phyloP scores from a whole-genome alignment of 306 rosid species.

The Prunus persica region Prunus_persica_NCBIv2 NC_034011.1:26038001-26038500 shows the following conservation, averaged over 20 bases:
- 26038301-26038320: background rate
- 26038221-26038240: background rate
- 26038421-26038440: too few species aligned
- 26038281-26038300: background rate
- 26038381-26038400: background rate
- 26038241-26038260: background rate
- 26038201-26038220: background rate
- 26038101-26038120: conserved; percentile 74
- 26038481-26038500: too few species aligned
- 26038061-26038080: conserved; percentile 48
- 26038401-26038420: too few species aligned
- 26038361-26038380: background rate
- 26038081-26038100: conserved; percentile 61
- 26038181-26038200: too few species aligned
- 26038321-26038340: too few species aligned
- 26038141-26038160: conserved; percentile 30
- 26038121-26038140: conserved; percentile 51
- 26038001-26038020: conserved; percentile 71
- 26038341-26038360: background rate
- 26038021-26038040: conserved; percentile 58
- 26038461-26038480: too few species aligned
- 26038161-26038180: too few species aligned
- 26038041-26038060: conserved; percentile 50
- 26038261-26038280: background rate
- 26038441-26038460: too few species aligned